Evolutionary conservation across 2,329 filamentous ascomycete genomes (phyloP), one percentile per base, ranked within the genome.

Genomic region (Fonsecaea monophora): DNA sequence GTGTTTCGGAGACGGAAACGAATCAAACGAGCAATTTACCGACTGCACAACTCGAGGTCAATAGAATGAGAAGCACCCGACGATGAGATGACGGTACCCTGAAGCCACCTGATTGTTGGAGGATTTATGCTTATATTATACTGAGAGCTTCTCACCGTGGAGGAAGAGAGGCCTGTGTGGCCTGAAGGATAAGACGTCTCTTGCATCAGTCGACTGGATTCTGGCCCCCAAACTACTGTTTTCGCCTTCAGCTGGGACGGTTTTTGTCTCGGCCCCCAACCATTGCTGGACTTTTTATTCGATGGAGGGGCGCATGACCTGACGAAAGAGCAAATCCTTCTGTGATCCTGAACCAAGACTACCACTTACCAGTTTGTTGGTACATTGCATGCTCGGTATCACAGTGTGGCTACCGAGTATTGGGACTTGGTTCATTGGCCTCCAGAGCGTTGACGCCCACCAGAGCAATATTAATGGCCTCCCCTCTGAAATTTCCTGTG

Each of bases 211-310:
- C 32, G 7, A 37, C 3, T 30, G 25, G n/a, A 30, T 30, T 32
- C 8, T 12, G 30, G 32, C 18, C 59, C n/a, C 25, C n/a, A 13
- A 25, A 38, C 10, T 13, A 37, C n/a, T 37, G 34, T 45, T 34
- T 34, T 25, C 13, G 25, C 37, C 35, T 53, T 40, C 59, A 53
- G 59, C 59, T 61, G 59, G 32, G 37, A 60, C 58, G 30, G 32
- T 53, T 15, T 45, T 32, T 38, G 58, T 53, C 32, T 59, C 34
- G 58, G 59, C 45, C 59, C 53, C 53, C 30, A 34, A 34, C 53
- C 8, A 18, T 3, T 50, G 45, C 45, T 50, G 18, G 10, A 4
- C 45, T 50, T 21, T 25, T 10, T 3, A 50, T 25, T 50, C 45
- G 45, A 50, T 5, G 45, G 40, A 21, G 18, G n/a, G 10, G 10